Conservation (phyloP, 208 protist genomes). For the Hexamita inflata region DNA sequence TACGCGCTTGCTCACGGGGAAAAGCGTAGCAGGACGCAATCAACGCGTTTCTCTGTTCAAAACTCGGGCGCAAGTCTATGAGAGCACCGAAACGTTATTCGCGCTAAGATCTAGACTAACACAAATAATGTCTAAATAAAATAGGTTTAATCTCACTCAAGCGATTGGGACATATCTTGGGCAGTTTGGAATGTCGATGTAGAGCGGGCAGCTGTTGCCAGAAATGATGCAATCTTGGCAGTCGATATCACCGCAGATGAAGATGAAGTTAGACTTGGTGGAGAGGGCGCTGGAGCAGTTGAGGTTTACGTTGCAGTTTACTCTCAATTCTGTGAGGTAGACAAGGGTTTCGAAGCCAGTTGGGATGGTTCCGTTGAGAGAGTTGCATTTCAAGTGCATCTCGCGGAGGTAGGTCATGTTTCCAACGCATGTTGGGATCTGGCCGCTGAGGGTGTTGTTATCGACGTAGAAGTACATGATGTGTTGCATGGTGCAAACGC, state of each 20-base stretch:
- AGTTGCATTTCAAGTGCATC: slow-evolving; percentile 22
- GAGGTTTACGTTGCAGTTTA: slow-evolving; percentile 26
- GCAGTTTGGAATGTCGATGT: too few relatives aligned
- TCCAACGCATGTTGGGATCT: slow-evolving; percentile 15
- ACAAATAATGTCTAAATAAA: too few relatives aligned
- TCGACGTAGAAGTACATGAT: slow-evolving; percentile 22
- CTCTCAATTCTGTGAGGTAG: neutral
- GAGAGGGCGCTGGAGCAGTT: neutral
- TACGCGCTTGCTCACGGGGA: too few relatives aligned
- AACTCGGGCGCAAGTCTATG: too few relatives aligned
- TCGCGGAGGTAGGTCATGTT: neutral
- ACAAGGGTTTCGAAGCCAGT: neutral
- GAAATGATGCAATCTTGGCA: slow-evolving; percentile 19
- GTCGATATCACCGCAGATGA: neutral
- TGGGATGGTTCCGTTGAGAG: slow-evolving; percentile 6
- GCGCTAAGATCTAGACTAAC: too few relatives aligned
- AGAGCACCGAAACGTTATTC: too few relatives aligned
- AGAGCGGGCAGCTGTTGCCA: too few relatives aligned
- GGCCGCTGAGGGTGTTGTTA: slow-evolving; percentile 7
- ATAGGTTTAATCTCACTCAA: too few relatives aligned
- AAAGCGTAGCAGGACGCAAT: too few relatives aligned
- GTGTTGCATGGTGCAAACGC: neutral
- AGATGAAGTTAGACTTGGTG: neutral
- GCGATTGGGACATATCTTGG: too few relatives aligned
- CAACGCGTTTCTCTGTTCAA: too few relatives aligned